A percentile compares a stretch with the other conserved stretches of the same genome.
Conservation (phyloP, 2,329 filamentous ascomycete species). For the Coniochaeta sp. region DNA sequence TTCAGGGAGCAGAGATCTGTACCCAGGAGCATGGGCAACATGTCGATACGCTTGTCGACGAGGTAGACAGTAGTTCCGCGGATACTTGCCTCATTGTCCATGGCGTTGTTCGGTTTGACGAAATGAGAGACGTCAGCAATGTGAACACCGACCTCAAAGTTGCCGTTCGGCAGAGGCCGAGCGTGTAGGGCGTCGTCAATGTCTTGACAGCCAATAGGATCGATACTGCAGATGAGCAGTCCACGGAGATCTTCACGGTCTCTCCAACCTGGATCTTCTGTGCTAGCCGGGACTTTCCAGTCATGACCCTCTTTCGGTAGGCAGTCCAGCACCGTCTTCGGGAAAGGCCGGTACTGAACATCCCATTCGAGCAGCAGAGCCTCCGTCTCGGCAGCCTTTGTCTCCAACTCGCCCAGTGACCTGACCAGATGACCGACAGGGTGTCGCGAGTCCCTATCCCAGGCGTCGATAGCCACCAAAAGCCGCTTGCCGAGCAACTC, state of each 20-base stretch:
- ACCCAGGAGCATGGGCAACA: slow-evolving; percentile 93
- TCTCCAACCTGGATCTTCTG: slow-evolving; percentile 78
- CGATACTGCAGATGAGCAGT: slow-evolving; percentile 92
- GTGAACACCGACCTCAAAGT: slow-evolving; percentile 93
- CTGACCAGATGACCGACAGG: slow-evolving; percentile 91
- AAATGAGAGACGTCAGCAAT: slow-evolving; percentile 99
- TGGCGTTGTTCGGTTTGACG: slow-evolving; percentile 91
- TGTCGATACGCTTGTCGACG: slow-evolving; percentile 98
- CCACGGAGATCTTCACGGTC: slow-evolving; percentile 76
- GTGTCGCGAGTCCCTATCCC: slow-evolving; percentile 89
- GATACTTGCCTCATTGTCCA: slow-evolving; percentile 92
- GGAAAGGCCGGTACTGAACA: slow-evolving; percentile 95
- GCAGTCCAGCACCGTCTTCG: slow-evolving; percentile 91
- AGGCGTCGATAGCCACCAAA: slow-evolving; percentile 86
- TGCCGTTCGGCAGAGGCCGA: slow-evolving; percentile 76
- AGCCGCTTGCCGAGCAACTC: slow-evolving; percentile 88
- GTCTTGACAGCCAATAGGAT: slow-evolving; percentile 92
- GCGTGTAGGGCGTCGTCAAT: slow-evolving; percentile 97
- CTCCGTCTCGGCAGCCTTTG: slow-evolving; percentile 95
- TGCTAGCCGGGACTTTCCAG: slow-evolving; percentile 81
- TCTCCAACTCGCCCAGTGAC: slow-evolving; percentile 87
- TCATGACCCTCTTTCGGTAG: slow-evolving; percentile 84
- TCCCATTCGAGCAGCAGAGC: slow-evolving; percentile 91
- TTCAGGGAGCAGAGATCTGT: slow-evolving; percentile 96
- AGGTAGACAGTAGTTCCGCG: slow-evolving; percentile 95